Evolutionary conservation across 305 asterid species (phyloP), one percentile per base, ranked within the genome.

Genomic region (Withania somnifera): DNA sequence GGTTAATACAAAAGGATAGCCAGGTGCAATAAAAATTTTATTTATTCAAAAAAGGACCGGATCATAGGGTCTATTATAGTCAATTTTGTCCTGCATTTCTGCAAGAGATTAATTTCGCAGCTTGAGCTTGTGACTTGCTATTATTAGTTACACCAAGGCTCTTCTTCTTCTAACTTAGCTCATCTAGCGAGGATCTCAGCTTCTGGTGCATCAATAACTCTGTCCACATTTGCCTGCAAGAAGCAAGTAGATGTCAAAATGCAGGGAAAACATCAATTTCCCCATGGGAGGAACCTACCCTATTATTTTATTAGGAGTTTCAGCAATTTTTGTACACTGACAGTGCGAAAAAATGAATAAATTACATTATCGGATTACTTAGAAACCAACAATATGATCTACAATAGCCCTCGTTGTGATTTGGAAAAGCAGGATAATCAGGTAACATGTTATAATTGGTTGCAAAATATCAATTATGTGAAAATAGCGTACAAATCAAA

Each of bases 241-340:
- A 80, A 80, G 53, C 30, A 38, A 36, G 40, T 24, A 53, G 60
- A 80, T 80, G 51, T 80, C 64, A 80, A 19, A n/a, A 80, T n/a
- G 42, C 47, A 19, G 5, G 0, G 45, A n/a, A n/a, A n/a, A 45
- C 34, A 69, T 56, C 64, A 58, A 30, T 30, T 30, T 30, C 34
- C 34, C 34, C 34, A 30, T 30, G 34, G 34, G 34, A 30, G 34
- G 34, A n/a, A 30, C 34, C 61, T 28, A 54, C 19, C 28, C 24
- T 19, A 19, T n/a, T 54, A 19, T 6, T 20, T 56, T n/a, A 30
- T 56, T 56, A 56, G 15, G 28, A 56, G 63, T n/a, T n/a, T n/a
- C n/a, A n/a, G n/a, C n/a, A n/a, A n/a, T n/a, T n/a, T n/a, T n/a
- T n/a, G n/a, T n/a, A n/a, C n/a, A n/a, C 22, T 52, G 22, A 52